Percentiles rank a stretch among this genome's conserved stretches.
These are phyloP conservation scores for Manihot esculenta DNA, from an alignment of 441 rosid species.

Conservation along the genomic window DNA sequence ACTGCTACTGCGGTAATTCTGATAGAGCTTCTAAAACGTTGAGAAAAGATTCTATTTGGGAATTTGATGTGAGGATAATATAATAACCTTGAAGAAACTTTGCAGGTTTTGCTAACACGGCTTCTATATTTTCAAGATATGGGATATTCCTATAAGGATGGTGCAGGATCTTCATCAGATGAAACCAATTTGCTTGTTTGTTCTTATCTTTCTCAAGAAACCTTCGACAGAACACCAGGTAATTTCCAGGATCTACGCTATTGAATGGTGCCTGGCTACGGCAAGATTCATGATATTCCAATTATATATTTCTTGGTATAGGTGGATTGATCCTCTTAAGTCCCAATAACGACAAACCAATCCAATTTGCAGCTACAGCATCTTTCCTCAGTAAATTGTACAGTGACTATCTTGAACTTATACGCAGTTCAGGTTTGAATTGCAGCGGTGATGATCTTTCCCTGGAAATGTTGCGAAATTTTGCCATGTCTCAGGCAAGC, in stretches of 20 bases:
- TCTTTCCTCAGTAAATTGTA: constrained; percentile 58
- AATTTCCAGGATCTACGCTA: too few species aligned
- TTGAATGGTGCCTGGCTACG: too few species aligned
- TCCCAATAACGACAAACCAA: constrained; percentile 35
- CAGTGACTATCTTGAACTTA: constrained; percentile 51
- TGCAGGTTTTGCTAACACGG: constrained; percentile 51
- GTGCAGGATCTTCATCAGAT: constrained; percentile 33
- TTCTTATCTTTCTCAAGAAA: constrained; percentile 40
- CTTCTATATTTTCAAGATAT: constrained; percentile 47
- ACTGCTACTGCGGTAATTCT: constrained; percentile 41
- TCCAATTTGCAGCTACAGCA: constrained; percentile 56
- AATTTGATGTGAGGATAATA: neutral
- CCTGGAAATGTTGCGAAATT: constrained; percentile 35
- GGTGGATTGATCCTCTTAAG: constrained; percentile 57
- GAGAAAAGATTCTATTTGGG: neutral
- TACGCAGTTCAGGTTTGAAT: constrained; percentile 35
- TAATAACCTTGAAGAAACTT: constrained; percentile 2
- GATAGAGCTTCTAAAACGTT: neutral
- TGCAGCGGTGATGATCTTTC: constrained; percentile 29
- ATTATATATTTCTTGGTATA: constrained; percentile 16
- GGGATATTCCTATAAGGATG: constrained; percentile 43
- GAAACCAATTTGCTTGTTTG: constrained; percentile 40
- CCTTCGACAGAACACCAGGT: constrained; percentile 44
- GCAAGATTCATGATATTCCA: neutral
- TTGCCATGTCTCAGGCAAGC: constrained; percentile 53